A percentile compares a stretch with the other conserved stretches of the same genome.
Conservation (phyloP, 2,329 filamentous ascomycete species). For the Byssothecium circinans region DNA sequence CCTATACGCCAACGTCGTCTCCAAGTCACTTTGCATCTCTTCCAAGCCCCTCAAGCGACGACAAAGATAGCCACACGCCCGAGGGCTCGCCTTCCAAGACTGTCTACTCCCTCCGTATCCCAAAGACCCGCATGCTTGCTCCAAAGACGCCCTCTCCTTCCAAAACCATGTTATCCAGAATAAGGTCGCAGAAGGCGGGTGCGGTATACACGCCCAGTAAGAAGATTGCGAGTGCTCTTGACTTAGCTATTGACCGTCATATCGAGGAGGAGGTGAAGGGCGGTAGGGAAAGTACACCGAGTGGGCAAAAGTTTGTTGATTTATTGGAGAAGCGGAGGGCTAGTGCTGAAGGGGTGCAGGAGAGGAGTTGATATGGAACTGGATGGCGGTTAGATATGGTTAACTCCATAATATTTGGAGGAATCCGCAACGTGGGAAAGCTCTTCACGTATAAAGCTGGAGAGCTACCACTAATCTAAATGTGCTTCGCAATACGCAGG, state of each 20-base stretch:
- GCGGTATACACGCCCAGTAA: constrained; percentile 26
- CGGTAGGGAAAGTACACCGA: constrained; percentile 14
- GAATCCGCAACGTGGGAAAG: no score
- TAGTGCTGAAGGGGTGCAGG: background rate
- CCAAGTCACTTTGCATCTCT: background rate
- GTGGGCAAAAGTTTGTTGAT: constrained; percentile 15
- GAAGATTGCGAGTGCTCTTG: constrained; percentile 20
- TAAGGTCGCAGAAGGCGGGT: constrained; percentile 12
- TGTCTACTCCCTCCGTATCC: background rate
- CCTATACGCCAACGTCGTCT: no score
- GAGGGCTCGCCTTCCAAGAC: background rate
- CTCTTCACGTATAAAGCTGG: no score
- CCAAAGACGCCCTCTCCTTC: constrained; percentile 5
- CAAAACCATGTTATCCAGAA: background rate
- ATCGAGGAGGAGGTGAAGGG: constrained; percentile 21
- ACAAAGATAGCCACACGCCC: background rate
- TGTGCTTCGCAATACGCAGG: no score
- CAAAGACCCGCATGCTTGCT: background rate
- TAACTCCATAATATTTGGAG: no score
- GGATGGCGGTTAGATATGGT: no score
- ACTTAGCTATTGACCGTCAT: constrained; percentile 30
- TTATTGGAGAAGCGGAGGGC: constrained; percentile 12
- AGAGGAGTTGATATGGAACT: background rate
- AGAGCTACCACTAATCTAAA: no score
- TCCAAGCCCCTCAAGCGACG: background rate